These are phyloP conservation scores for Thielaviopsis punctulata DNA, from an alignment of 2,329 filamentous ascomycete genomes.

Conservation along the genomic window DNA sequence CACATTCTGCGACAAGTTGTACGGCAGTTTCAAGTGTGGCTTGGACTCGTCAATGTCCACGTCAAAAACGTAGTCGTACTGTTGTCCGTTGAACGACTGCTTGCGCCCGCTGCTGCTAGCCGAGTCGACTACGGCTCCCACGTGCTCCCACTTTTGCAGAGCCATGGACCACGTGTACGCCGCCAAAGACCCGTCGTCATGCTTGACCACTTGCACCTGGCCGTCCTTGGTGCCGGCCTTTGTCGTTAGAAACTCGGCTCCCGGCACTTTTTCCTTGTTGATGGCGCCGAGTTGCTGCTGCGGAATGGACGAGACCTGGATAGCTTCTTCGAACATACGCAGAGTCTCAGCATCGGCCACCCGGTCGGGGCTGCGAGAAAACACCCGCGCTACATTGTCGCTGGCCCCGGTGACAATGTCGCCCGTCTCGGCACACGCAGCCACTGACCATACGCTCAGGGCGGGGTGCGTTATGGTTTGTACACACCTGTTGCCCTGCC, in stretches of 20 bases:
- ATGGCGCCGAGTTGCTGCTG: slow-evolving; percentile 68
- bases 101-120: slow-evolving; percentile 69
- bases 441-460: slow-evolving; percentile 88
- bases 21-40: slow-evolving; percentile 82
- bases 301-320: slow-evolving; percentile 71
- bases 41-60: slow-evolving; percentile 93
- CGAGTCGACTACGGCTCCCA: slow-evolving; percentile 88
- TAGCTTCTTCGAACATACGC: slow-evolving; percentile 61
- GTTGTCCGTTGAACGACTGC: slow-evolving; percentile 60
- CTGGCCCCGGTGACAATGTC: slow-evolving; percentile 92
- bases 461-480: slow-evolving; percentile 96
- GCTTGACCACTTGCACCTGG: slow-evolving; percentile 80
- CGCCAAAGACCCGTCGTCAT: slow-evolving; percentile 63
- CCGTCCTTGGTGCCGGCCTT: slow-evolving; percentile 90
- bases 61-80: slow-evolving; percentile 93
- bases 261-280: slow-evolving; percentile 83
- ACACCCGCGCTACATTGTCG: slow-evolving; percentile 70
- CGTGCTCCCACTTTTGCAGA: slow-evolving; percentile 61
- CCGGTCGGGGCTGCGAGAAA: slow-evolving; percentile 54
- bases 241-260: slow-evolving; percentile 66
- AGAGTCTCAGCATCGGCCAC: slow-evolving; percentile 52
- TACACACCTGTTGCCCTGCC: slow-evolving; percentile 66
- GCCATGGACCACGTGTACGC: slow-evolving; percentile 72
- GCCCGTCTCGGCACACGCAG: slow-evolving; percentile 63
- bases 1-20: slow-evolving; percentile 80